Base-by-base conservation (phyloP, 371 early-diverging fungal species). In the Mucor irregularis region DNA sequence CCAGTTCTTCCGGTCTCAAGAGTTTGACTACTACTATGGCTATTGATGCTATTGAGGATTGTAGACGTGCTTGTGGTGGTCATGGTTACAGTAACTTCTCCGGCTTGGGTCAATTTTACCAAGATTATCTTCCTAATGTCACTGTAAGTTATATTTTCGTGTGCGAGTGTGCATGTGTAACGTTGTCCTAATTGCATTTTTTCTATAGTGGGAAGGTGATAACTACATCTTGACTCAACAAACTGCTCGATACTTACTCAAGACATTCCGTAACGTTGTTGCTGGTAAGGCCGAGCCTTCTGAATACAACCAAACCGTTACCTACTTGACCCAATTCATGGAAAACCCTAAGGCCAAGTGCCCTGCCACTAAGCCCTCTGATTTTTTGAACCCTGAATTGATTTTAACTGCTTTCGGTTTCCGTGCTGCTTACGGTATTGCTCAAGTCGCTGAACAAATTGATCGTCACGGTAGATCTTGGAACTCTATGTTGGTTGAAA, bases 1-100 rank as follows among this genome's bases (percentile, higher is more conserved):
- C 91, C 26, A 85, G 86, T 50, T 87, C 88, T 0, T 90, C 92
- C 1, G 92, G 91, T 10, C 81, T 95, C 48, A 95, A 95, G 78
- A 80, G 86, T 30, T 82, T 89, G 73, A 82, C 84, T 19, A 91
- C 92, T 0, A 88, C 87, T 21, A 74, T 88, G 60, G 87, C 83
- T n/a, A 66, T 85, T 6, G 82, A 85, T 14, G 88, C 87, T n/a
- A 83, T 95, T 54, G 95, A 95, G 61, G 86, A 87, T 4, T 88
- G 58, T 75, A 87, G 56, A 73, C 89, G 53, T 76, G 86, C 62
- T 65, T 90, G 69, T 48, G 95, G 95, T 55, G 95, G 95, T 25
- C 93, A 93, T 49, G 93, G 93, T 4, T 94, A 84, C 68, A 82
- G 86, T 55, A 69, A 78, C 66, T 88, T 87, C 72, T 85, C 86